Evolutionary conservation across 1,139 yeast species (phyloP).

Genomic region (Pichia sp.): DNA sequence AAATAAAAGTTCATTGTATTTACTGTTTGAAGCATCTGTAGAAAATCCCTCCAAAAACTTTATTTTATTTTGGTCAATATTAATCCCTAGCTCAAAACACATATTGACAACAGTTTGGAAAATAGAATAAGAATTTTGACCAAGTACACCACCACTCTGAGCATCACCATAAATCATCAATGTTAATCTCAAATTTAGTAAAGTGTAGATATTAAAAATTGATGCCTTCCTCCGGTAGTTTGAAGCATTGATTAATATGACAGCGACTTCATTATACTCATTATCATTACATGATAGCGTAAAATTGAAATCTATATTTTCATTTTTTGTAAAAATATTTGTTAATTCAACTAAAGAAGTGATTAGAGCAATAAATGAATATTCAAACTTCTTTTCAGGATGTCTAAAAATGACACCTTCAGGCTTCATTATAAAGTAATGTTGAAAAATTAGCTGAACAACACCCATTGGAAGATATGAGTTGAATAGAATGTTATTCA

Average conservation of each 20-base stretch:
- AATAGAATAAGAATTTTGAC: constrained; percentile 11
- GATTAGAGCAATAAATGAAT: constrained; percentile 12
- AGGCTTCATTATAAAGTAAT: constrained; percentile 9
- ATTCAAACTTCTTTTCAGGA: constrained; percentile 12
- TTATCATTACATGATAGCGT: constrained; percentile 2
- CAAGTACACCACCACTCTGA: constrained; percentile 11
- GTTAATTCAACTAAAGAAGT: constrained; percentile 13
- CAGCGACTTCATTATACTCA: constrained; percentile 11
- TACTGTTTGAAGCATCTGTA: neutral
- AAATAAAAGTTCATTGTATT: constrained; percentile 3
- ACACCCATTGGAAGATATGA: constrained; percentile 19
- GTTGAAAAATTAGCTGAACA: constrained; percentile 11
- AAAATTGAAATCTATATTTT: constrained; percentile 1
- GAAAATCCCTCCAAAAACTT: neutral
- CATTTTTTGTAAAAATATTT: constrained; percentile 10
- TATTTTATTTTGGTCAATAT: constrained; percentile 6
- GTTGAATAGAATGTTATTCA: constrained; percentile 19
- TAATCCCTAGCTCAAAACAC: constrained; percentile 10
- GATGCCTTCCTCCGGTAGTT: constrained; percentile 12
- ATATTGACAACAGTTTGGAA: constrained; percentile 11
- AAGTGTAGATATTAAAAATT: constrained; percentile 10
- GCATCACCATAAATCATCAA: constrained; percentile 15
- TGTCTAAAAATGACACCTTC: constrained; percentile 5
- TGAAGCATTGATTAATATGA: constrained; percentile 10
- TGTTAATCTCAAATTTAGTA: constrained; percentile 12